Evolutionary conservation across 768 basidiomycete genomes (phyloP).

Genomic region (Pholiota microspora): DNA sequence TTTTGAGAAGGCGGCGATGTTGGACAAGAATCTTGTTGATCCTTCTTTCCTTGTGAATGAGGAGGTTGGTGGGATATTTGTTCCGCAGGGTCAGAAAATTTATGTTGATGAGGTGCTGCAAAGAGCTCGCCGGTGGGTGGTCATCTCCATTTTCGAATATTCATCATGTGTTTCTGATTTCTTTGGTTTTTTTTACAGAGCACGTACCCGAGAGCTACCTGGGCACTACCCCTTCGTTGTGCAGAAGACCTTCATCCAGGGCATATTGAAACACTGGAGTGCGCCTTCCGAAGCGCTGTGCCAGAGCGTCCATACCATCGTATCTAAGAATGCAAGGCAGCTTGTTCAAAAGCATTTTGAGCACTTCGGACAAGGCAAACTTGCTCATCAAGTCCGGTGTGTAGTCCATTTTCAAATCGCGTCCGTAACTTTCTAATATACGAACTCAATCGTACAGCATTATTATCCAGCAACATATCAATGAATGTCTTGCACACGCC

Average conservation of each 20-base stretch:
- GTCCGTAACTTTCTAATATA: too few relatives aligned
- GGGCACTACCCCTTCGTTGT: conserved; percentile 66
- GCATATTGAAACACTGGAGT: conserved; percentile 46
- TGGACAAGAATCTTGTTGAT: conserved; percentile 15
- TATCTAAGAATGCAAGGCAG: conserved; percentile 36
- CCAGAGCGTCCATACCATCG: conserved; percentile 30
- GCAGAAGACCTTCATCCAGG: conserved; percentile 45
- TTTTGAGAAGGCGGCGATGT: conserved; percentile 24
- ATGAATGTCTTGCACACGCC: conserved; percentile 34
- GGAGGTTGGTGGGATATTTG: conserved; percentile 26
- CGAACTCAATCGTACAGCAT: neutral
- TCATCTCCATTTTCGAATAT: neutral
- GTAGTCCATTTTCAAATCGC: too few relatives aligned
- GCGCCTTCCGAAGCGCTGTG: conserved; percentile 46
- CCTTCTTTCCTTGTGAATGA: conserved; percentile 38
- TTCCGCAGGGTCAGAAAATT: conserved; percentile 23
- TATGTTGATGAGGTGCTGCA: conserved; percentile 52
- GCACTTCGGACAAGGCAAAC: conserved; percentile 48
- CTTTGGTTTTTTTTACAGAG: conserved; percentile 34
- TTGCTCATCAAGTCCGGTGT: conserved; percentile 46
- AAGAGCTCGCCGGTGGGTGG: conserved; percentile 46
- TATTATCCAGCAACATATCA: conserved; percentile 26
- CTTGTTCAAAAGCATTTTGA: conserved; percentile 51
- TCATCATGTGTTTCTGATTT: neutral
- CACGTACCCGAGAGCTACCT: conserved; percentile 69